Evolutionary conservation across 164 flowering plant genomes (phyloP).

Genomic region (Umbellularia californica): DNA sequence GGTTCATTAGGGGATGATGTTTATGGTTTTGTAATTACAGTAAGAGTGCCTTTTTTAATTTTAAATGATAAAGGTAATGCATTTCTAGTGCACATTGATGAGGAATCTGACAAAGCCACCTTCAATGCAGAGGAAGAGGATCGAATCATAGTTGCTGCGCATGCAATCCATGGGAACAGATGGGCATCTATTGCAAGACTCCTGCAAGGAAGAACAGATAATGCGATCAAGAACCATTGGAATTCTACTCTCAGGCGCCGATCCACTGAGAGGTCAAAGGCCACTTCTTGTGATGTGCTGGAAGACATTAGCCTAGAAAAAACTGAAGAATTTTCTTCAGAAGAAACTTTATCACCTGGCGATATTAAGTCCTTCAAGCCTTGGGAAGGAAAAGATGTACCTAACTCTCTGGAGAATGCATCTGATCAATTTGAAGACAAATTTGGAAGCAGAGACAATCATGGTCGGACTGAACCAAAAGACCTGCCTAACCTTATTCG

Average conservation of each 20-base stretch:
- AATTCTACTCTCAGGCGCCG: conserved; percentile 81
- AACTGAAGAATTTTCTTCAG: conserved; percentile 60
- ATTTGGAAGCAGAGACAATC: conserved; percentile 20
- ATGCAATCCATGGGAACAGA: conserved; percentile 85
- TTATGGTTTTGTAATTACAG: neutral
- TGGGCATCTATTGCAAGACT: conserved; percentile 88
- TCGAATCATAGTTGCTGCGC: conserved; percentile 58
- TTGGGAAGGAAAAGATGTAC: conserved; percentile 42
- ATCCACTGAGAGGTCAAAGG: conserved; percentile 31
- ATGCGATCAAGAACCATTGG: conserved; percentile 95
- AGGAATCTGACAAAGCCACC: conserved; percentile 11
- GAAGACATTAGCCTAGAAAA: conserved; percentile 55
- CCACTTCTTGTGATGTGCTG: conserved; percentile 23
- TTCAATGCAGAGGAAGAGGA: conserved; percentile 79
- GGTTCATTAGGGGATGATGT: neutral
- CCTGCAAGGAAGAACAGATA: conserved; percentile 85
- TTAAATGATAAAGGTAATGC: neutral
- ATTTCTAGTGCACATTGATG: conserved; percentile 4
- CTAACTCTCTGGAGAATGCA: conserved; percentile 33
- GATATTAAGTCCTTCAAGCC: conserved; percentile 44
- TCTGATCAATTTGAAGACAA: conserved; percentile 26
- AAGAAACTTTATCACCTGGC: conserved; percentile 70
- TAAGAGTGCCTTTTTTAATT: neutral
- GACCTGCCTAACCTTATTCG: conserved; percentile 48
- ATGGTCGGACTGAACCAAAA: conserved; percentile 18